Conservation (phyloP, 163 green algal species). For the Chlorella variabilis region DNA sequence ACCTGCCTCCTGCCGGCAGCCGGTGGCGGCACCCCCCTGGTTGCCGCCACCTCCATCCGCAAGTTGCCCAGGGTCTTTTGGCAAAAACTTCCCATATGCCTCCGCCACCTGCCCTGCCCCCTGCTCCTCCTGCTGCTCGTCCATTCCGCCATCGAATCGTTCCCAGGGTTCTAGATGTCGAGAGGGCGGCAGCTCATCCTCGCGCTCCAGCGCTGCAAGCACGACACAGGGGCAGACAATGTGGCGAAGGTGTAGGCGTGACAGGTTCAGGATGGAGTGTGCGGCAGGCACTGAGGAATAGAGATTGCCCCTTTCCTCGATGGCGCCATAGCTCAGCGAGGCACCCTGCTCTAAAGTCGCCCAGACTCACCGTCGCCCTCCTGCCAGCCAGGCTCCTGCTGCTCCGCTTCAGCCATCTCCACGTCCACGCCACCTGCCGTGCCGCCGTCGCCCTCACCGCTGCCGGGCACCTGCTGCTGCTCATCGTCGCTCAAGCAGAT, state of each 20-base stretch:
- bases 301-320: too few species aligned
- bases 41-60: background rate
- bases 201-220: background rate
- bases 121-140: background rate
- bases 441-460: background rate
- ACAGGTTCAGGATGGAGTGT: too few species aligned
- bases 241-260: too few species aligned
- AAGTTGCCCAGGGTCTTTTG: background rate
- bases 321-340: background rate
- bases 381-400: background rate
- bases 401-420: conserved; percentile 3
- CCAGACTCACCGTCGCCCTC: background rate
- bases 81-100: background rate
- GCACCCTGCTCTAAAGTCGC: too few species aligned
- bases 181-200: background rate
- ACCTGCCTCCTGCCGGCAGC: too few species aligned
- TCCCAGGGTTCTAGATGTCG: conserved; percentile 9
- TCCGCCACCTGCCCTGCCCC: background rate
- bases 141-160: background rate
- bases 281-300: too few species aligned
- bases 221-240: too few species aligned
- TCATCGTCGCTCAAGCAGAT: conserved; percentile 30
- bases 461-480: background rate
- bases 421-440: background rate
- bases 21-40: too few species aligned